Conservation (phyloP, 1,284 basidiomycete genomes). For the Limonomyces culmigenus region DNA sequence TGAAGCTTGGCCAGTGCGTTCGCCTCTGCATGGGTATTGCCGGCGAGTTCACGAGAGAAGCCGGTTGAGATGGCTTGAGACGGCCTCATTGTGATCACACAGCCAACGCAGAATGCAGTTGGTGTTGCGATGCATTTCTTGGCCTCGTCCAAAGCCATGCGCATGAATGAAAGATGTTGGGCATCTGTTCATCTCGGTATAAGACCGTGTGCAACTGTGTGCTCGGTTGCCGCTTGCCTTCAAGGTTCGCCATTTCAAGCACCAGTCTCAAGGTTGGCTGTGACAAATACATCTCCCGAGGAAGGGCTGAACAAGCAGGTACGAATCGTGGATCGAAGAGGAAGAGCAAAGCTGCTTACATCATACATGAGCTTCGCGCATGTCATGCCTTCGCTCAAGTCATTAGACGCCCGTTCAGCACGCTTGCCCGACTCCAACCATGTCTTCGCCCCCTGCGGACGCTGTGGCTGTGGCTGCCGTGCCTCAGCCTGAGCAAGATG, state of each 20-base stretch:
- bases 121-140: conserved; percentile 53
- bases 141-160: conserved; percentile 57
- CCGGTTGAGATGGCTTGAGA: conserved; percentile 60
- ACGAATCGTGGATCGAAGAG: no score
- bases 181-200: conserved; percentile 10
- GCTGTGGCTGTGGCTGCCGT: conserved; percentile 9
- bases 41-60: conserved; percentile 83
- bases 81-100: conserved; percentile 45
- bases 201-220: no score
- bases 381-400: no score
- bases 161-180: conserved; percentile 37
- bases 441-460: conserved; percentile 34
- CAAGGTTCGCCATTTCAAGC: no score
- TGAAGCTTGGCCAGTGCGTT: conserved; percentile 76
- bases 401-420: no score
- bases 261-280: no score
- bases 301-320: no score
- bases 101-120: conserved; percentile 92
- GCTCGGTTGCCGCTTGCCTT: no score
- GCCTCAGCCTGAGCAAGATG: conserved; percentile 26
- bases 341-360: no score
- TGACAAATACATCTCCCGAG: no score
- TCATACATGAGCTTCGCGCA: no score
- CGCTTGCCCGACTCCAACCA: conserved; percentile 16
- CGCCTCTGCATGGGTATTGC: conserved; percentile 97